Evolutionary conservation across 225 moss, liverwort and hornwort species (phyloP).

Genomic region (Antitrichia curtipendula): DNA sequence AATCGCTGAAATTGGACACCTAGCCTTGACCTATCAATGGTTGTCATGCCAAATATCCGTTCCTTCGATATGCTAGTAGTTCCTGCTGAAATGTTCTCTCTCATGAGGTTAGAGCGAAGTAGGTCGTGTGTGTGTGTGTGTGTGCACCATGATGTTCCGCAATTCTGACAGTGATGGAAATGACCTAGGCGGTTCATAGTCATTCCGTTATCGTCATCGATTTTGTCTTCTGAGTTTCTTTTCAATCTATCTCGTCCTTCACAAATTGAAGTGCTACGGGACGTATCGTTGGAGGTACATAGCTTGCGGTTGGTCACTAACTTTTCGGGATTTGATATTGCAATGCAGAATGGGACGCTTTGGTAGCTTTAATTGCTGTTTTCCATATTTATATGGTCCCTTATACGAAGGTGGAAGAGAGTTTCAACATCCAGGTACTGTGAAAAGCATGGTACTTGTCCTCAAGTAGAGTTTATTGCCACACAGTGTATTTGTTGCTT

Average conservation of each 20-base stretch:
- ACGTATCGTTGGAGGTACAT: not conserved
- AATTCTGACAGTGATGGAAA: not conserved
- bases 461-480: not conserved
- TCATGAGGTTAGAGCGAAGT: not conserved
- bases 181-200: not conserved
- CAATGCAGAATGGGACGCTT: constrained; percentile 68
- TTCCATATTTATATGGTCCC: constrained; percentile 75
- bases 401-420: constrained; percentile 97
- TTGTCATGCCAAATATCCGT: not conserved
- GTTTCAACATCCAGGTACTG: constrained; percentile 85
- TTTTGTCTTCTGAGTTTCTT: not conserved
- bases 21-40: not conserved
- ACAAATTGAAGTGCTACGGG: not conserved
- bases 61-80: not conserved
- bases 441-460: not conserved
- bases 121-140: not conserved
- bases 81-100: not conserved
- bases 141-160: not conserved
- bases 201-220: not conserved
- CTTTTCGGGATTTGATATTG: not conserved
- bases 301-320: not conserved
- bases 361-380: constrained; percentile 48
- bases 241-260: not conserved
- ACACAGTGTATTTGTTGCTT: not conserved
- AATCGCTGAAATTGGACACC: not conserved